A percentile compares a stretch with the other conserved stretches of the same genome.
Evolutionary conservation across 2,329 filamentous ascomycete genomes (phyloP).

Genomic region (Emergomyces pasteurianus): DNA sequence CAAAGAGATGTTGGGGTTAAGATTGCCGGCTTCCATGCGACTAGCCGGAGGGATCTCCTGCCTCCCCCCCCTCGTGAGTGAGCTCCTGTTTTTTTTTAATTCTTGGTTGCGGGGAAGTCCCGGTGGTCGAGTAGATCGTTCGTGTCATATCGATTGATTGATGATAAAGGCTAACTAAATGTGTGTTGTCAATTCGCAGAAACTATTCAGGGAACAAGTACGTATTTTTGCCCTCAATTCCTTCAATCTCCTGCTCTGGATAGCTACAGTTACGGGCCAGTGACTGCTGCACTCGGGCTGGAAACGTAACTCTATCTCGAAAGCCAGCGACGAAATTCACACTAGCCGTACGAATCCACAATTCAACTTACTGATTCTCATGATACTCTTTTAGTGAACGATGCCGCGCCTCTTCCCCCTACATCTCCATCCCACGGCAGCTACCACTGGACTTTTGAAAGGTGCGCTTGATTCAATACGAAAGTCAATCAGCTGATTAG

Average conservation of each 20-base stretch:
- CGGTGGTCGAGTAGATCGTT: neutral
- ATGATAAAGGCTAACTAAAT: slow-evolving; percentile 32
- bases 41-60: slow-evolving; percentile 61
- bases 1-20: slow-evolving; percentile 33
- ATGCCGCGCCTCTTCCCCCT: slow-evolving; percentile 62
- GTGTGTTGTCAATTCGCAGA: slow-evolving; percentile 39
- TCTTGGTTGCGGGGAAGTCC: neutral
- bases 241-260: neutral
- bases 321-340: neutral
- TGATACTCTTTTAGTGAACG: slow-evolving; percentile 55
- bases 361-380: neutral
- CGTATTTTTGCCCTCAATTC: slow-evolving; percentile 13
- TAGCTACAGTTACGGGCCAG: neutral
- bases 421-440: slow-evolving; percentile 72
- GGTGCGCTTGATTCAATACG: slow-evolving; percentile 31
- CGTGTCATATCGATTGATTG: neutral
- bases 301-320: neutral
- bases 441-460: slow-evolving; percentile 98
- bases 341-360: too few species aligned
- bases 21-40: slow-evolving; percentile 77
- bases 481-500: neutral
- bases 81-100: neutral
- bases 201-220: slow-evolving; percentile 64
- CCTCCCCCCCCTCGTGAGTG: slow-evolving; percentile 74
- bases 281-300: neutral